Evolutionary conservation across 371 early-diverging fungal genomes (phyloP), one percentile per base, ranked within the genome.

Genomic region (Mortierella polycephala): DNA sequence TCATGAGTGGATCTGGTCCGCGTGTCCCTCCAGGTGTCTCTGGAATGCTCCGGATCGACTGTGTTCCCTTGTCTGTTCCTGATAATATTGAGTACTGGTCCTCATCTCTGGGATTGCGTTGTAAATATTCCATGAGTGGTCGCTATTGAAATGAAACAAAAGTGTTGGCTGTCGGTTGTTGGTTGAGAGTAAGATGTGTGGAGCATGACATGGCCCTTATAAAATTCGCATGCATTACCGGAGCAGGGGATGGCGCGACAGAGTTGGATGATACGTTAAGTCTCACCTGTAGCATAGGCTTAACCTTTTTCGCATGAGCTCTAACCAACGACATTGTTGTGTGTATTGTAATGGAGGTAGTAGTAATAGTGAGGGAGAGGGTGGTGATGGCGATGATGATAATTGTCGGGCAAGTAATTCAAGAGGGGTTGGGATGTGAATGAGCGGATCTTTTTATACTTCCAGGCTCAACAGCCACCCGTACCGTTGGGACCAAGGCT

Each of bases 21-120:
- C 70, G 73, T 11, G 74, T 79, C 49, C 80, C 80, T 30, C 80
- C 80, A 41, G 80, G 80, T 8, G 80, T 79, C 50, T 79, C 80
- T 5, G 80, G 80, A 30, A 79, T 60, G 47, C 70, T 67, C 39
- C 80, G 56, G 55, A 80, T 80, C 18, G 80, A 80, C 40, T 60
- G 62, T 7, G 66, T 46, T 23, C 51, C 62, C n/a, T 58, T 52
- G 39, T 66, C 64, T 49, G 73, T 9, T 47, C 66, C 70, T 55
- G 64, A 12, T 4, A 52, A 62, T 16, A 46, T 59, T 16, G 67
- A 49, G 62, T 69, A 73, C 62, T 80, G 74, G 30, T 41, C 51
- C 23, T 80, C 80, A 37, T 73, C 74, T 42, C 80, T 62, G 9
- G 80, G 74, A 67, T 74, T 73, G 39, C 64, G 59, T 37, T 72